Percentiles rank a stretch among this genome's conserved stretches.
These are phyloP conservation scores for Eucalyptus polybractea DNA, from an alignment of 345 rosid species.

Conservation along the genomic window DNA sequence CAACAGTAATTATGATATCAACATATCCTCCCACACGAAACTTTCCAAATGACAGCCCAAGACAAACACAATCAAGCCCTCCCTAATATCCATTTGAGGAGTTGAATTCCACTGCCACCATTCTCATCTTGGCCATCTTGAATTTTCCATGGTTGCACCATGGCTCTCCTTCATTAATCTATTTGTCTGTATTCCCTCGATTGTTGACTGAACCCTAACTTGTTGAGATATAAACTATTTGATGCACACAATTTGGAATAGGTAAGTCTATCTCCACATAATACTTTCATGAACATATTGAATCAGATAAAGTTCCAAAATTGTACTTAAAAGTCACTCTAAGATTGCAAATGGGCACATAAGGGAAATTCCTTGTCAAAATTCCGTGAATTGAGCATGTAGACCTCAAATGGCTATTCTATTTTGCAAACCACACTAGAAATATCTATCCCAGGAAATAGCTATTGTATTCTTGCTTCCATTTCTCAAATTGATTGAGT, in stretches of 20 bases:
- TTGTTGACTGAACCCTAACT: background rate
- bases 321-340: background rate
- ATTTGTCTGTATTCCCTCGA: background rate
- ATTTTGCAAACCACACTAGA: background rate
- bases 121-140: background rate
- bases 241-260: background rate
- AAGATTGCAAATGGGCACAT: background rate
- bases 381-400: background rate
- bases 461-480: background rate
- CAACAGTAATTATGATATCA: background rate
- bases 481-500: background rate
- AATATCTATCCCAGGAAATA: background rate
- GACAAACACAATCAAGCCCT: background rate
- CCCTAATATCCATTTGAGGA: background rate
- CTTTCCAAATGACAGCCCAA: background rate
- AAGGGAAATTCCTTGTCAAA: background rate
- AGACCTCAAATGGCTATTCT: background rate
- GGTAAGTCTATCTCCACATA: background rate
- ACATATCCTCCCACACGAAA: background rate
- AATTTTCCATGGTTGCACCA: background rate
- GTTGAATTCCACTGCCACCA: background rate
- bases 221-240: background rate
- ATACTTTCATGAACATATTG: background rate
- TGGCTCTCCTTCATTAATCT: background rate
- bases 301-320: background rate